Conservation (phyloP, 2,329 filamentous ascomycete species). For the Penicillium expansum region DNA sequence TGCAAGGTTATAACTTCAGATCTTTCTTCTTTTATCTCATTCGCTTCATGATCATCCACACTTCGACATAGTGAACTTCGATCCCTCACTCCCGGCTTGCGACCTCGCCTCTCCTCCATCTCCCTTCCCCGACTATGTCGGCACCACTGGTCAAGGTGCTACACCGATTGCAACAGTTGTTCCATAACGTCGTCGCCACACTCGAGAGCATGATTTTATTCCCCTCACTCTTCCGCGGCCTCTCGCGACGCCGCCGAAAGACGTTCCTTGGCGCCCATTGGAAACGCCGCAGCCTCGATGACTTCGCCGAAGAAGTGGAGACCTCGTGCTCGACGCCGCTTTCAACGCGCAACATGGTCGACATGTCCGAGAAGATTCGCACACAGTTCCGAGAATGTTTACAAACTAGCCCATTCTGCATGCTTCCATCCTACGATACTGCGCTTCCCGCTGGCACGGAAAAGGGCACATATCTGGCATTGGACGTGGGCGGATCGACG, state of each 20-base stretch:
- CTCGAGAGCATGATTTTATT: slow-evolving; percentile 44
- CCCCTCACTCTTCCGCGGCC: slow-evolving; percentile 38
- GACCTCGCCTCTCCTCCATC: slow-evolving; percentile 1
- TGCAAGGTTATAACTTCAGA: slow-evolving; percentile 11
- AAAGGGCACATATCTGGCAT: slow-evolving; percentile 58
- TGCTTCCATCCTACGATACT: slow-evolving; percentile 65
- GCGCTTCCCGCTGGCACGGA: slow-evolving; percentile 60
- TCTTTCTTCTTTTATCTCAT: slow-evolving; percentile 17
- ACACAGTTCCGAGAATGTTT: slow-evolving; percentile 56
- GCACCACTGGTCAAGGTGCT: slow-evolving; percentile 39
- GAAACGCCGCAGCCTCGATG: slow-evolving; percentile 38
- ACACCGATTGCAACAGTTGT: slow-evolving; percentile 42
- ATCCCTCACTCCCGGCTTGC: background rate
- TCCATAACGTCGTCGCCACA: slow-evolving; percentile 39
- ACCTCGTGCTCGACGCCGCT: slow-evolving; percentile 38
- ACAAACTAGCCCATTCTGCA: slow-evolving; percentile 57
- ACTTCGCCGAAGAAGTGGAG: slow-evolving; percentile 41
- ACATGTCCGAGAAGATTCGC: slow-evolving; percentile 46
- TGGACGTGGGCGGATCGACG: slow-evolving; percentile 66
- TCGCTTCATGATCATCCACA: slow-evolving; percentile 12
- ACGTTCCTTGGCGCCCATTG: slow-evolving; percentile 35
- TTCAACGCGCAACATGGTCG: slow-evolving; percentile 36
- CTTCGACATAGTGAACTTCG: background rate
- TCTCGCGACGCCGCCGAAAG: slow-evolving; percentile 33
- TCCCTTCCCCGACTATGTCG: slow-evolving; percentile 31